Base-by-base conservation (phyloP, 768 basidiomycete species). In the Leccinum arenicola region DNA sequence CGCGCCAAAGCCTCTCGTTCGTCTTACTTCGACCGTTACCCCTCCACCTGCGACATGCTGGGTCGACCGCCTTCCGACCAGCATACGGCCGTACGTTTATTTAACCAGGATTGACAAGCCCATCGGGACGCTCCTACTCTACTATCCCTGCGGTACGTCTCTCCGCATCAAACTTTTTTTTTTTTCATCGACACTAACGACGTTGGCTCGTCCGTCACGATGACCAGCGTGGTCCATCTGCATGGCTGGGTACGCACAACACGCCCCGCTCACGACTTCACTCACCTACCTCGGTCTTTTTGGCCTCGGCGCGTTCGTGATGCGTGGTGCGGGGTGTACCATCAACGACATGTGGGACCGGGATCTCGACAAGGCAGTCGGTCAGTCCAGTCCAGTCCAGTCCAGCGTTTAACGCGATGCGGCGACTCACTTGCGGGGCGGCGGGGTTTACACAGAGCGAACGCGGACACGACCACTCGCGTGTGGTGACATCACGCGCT, bases 331-430 rank as follows among this genome's bases (percentile, higher is more conserved):
- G 21, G 97, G 97, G 3, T 99, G 97, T 74, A 98, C 93, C 3
- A 96, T 99, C 66, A 99, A 99, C 72, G 97, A 99, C 70, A 87
- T 99, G 86, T 98, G 97, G 96, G 97, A 99, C 74, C 82, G 81
- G 62, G 86, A 92, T 61, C 83, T 97, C 49, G 97, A 99, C 79
- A 87, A 85, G 69, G 86, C 88, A 40, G 97, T 98, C 52, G 94
- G 95, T 95, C 68, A 60, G 73, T 57, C 33, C 27, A 23, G 4
- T 25, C 48, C 14, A 23, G 12, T 21, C 47, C 23, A 23, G 12
- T 21, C 47, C 17, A 3, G 0, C 21, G 12, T n/a, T 55, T 29
- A 31, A 12, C 56, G 7, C n/a, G 17, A 0, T 33, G 11, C 31
- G 11, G 1, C 11, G 31, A 12, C 31, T 33, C 31, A 33, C 31